Conservation (phyloP, 2,329 filamentous ascomycete species). For the Tothia fuscella region DNA sequence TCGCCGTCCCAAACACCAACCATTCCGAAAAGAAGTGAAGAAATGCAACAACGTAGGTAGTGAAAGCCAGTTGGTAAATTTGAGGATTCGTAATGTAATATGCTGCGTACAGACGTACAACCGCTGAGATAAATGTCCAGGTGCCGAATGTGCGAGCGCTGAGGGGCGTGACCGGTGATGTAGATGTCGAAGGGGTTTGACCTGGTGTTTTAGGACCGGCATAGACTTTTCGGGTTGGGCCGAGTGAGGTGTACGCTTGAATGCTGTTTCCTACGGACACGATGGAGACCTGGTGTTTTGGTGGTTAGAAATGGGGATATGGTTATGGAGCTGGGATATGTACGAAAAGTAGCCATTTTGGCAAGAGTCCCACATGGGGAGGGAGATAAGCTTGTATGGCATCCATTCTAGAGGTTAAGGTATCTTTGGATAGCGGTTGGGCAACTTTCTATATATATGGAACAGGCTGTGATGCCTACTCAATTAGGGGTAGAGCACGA, state of each 20-base stretch:
- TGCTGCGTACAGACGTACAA: conserved; percentile 71
- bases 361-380: conserved; percentile 39
- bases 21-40: conserved; percentile 73
- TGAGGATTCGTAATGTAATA: conserved; percentile 64
- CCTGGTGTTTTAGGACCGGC: conserved; percentile 39
- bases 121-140: conserved; percentile 68
- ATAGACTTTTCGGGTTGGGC: conserved; percentile 82
- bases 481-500: too few species aligned
- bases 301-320: not conserved
- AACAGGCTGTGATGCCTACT: too few species aligned
- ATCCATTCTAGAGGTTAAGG: conserved; percentile 18
- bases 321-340: conserved; percentile 17
- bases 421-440: too few species aligned
- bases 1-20: conserved; percentile 64
- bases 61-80: conserved; percentile 69
- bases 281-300: conserved; percentile 54
- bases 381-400: conserved; percentile 31
- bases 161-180: conserved; percentile 54
- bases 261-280: conserved; percentile 75
- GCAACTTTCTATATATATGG: too few species aligned
- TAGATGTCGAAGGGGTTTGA: conserved; percentile 22
- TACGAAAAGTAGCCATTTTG: conserved; percentile 56
- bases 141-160: conserved; percentile 73
- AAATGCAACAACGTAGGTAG: conserved; percentile 70
- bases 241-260: conserved; percentile 69